phyloP scores from a whole-genome alignment of 2,329 filamentous ascomycete genomes.

The Colletotrichum eremochloae region DNA sequence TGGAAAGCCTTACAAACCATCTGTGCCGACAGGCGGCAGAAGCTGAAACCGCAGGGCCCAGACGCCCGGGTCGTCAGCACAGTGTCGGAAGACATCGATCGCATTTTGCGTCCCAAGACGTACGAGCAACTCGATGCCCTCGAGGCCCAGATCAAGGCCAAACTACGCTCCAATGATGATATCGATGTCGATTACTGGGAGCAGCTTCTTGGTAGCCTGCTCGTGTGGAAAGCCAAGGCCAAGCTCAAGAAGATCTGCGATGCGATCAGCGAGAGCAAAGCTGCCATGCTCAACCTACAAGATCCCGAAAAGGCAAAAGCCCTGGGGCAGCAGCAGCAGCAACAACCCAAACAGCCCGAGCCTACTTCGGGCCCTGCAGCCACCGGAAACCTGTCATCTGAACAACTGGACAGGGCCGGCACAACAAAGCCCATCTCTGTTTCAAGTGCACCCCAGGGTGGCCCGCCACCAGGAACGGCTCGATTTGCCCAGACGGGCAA shows the following conservation, averaged over 20 bases:
- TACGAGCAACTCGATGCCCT: constrained; percentile 88
- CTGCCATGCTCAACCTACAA: constrained; percentile 68
- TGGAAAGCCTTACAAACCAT: constrained; percentile 93
- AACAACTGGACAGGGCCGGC: constrained; percentile 45
- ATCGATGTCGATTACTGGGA: constrained; percentile 99
- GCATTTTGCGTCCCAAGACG: constrained; percentile 85
- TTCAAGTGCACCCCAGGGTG: constrained; percentile 36
- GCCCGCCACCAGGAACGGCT: constrained; percentile 69
- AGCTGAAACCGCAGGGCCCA: constrained; percentile 69
- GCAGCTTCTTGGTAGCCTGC: constrained; percentile 85
- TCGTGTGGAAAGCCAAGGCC: constrained; percentile 93
- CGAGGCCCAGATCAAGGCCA: constrained; percentile 87
- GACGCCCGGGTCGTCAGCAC: constrained; percentile 84
- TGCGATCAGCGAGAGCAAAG: constrained; percentile 77
- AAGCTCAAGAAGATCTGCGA: constrained; percentile 84
- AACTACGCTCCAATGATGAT: constrained; percentile 88
- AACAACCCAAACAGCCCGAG: constrained; percentile 47
- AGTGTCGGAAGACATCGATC: constrained; percentile 89
- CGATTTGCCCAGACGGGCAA: constrained; percentile 78
- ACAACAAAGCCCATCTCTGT: constrained; percentile 44
- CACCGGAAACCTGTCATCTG: constrained; percentile 37
- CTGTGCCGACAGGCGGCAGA: constrained; percentile 80
- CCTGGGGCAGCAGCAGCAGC: constrained; percentile 42
- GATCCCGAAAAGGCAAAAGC: constrained; percentile 75
- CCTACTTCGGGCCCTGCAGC: constrained; percentile 50